Evolutionary conservation across 2,329 filamentous ascomycete species (phyloP), one percentile per base, ranked within the genome.

Genomic region (Colletotrichum tropicale): DNA sequence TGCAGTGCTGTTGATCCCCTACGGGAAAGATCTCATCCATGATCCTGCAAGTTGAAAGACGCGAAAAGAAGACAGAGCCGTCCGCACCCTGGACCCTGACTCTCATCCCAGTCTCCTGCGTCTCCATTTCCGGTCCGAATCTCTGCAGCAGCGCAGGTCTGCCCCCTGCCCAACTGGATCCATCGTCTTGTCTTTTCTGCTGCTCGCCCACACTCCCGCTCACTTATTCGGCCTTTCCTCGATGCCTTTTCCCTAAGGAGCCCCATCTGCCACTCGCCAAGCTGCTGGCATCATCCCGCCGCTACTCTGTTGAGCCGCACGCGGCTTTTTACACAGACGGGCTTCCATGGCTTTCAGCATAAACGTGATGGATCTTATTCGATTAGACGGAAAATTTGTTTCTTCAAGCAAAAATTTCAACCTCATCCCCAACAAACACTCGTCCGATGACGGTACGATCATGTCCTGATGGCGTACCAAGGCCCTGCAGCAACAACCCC

Each of bases 151-250:
- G 43, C 28, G 30, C 64, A 69, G 10, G 21, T 73, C 24, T 18
- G 36, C 52, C 43, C 26, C 30, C 26, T 21, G 26, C 30, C 26
- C 65, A 8, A 21, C 56, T 52, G 21, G 32, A 16, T 56, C 30
- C 62, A 15, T 30, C 38, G 13, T 24, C 24, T 8, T 55, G 12
- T 34, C 12, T 24, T 60, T 24, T 24, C 48, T 62, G 43, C 43
- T 32, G 21, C 8, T 66, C 72, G 72, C 68, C 48, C 67, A 34
- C 36, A 75, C 30, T 56, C n/a, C 68, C 72, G 72, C 72, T 75
- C 48, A 15, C 68, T 75, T 13, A n/a, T 55, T 75, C 72, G 68
- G 72, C 36, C 68, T 55, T 71, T 75, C 72, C 38, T 75, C 68
- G 72, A 60, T 71, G 48, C 61, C 16, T 71, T 52, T 71, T 24